Percentiles rank a stretch among this genome's conserved stretches.
Conservation (phyloP, 305 asterid species). For the Plantago lanceolata region DNA sequence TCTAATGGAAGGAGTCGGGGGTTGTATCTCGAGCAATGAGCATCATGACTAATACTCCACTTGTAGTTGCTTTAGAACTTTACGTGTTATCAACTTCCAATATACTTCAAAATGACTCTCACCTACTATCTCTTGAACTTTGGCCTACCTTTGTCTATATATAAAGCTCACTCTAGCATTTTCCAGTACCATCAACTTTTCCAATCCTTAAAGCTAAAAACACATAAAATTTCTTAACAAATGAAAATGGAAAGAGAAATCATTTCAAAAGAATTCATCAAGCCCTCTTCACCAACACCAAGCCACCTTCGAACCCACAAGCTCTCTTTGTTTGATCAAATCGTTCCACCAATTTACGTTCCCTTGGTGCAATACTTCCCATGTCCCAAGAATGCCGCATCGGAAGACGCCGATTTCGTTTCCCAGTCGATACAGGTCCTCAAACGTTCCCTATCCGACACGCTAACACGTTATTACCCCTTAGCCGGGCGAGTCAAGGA, state of each 20-base stretch:
- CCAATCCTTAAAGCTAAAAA: neutral
- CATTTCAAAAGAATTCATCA: conserved; percentile 37
- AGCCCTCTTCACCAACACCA: conserved; percentile 49
- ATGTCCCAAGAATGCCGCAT: conserved; percentile 2
- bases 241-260: conserved; percentile 35
- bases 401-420: neutral
- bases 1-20: too few relatives aligned
- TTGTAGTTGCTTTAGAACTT: neutral
- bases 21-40: neutral
- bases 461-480: conserved; percentile 37
- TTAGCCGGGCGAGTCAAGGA: conserved; percentile 40
- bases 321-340: conserved; percentile 45
- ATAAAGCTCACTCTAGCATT: neutral
- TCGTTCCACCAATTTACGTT: conserved; percentile 34
- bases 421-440: conserved; percentile 24
- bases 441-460: conserved; percentile 33
- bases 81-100: conserved; percentile 1
- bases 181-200: neutral
- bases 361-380: conserved; percentile 41
- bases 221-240: neutral
- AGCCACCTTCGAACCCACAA: conserved; percentile 28
- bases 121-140: neutral
- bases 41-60: conserved; percentile 5
- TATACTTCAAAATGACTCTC: neutral
- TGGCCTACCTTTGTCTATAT: neutral